These are phyloP conservation scores for Kwoniella sp. DNA, from an alignment of 768 basidiomycete species.

Conservation along the genomic window DNA sequence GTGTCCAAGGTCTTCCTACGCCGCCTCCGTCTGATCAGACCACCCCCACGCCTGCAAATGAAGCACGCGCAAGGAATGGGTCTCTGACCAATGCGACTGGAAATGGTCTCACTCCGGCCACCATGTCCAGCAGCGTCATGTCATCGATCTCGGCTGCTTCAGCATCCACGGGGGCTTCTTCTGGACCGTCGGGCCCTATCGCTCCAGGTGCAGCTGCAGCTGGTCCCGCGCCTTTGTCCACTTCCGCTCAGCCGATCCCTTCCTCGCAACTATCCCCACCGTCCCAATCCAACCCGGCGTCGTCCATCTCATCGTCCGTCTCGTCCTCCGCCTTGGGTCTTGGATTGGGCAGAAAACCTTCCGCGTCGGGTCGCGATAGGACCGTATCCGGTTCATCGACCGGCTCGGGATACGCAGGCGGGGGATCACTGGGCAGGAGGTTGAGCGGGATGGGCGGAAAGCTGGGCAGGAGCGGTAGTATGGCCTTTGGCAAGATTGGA, in stretches of 20 bases:
- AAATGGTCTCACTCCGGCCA: conserved; percentile 14
- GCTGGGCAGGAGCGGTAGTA: conserved; percentile 39
- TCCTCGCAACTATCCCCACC: conserved; percentile 1
- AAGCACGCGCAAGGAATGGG: not conserved
- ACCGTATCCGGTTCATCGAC: conserved; percentile 24
- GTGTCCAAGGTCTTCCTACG: conserved; percentile 19
- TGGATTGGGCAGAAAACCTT: conserved; percentile 19
- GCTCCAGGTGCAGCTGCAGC: conserved; percentile 5
- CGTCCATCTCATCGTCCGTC: conserved; percentile 20
- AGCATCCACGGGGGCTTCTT: conserved; percentile 13
- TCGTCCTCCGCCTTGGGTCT: conserved; percentile 8
- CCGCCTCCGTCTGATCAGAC: conserved; percentile 1
- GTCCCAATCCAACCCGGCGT: conserved; percentile 10
- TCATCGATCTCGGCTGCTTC: conserved; percentile 28
- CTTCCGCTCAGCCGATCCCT: conserved; percentile 6
- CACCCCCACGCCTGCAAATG: not conserved
- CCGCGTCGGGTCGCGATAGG: conserved; percentile 23
- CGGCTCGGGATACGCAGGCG: conserved; percentile 27
- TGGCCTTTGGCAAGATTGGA: conserved; percentile 46
- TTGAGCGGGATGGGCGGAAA: conserved; percentile 33
- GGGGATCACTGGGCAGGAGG: conserved; percentile 38
- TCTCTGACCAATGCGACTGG: not conserved
- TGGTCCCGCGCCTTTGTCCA: not conserved
- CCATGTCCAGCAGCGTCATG: conserved; percentile 35
- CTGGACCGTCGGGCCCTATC: not conserved